Evolutionary conservation across 768 basidiomycete genomes (phyloP), one percentile per base, ranked within the genome.

Genomic region (Rhodotorula graminis): DNA sequence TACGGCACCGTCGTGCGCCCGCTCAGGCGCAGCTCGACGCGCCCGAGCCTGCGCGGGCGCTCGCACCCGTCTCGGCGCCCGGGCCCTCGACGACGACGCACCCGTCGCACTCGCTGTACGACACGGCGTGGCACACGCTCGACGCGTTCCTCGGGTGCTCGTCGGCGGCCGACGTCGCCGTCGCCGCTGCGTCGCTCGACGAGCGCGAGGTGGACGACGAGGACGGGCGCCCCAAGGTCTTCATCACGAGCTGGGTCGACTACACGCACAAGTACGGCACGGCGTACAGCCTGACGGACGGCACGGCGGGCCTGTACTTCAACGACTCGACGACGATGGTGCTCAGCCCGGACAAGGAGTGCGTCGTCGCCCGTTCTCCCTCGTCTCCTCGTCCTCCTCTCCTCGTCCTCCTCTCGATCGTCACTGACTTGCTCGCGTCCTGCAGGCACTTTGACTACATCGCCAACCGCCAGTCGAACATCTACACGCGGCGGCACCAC

Each of bases 201-300:
- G 42, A 15, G 14, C 31, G 47, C 2, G 33, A 3, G 27, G 25
- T 12, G 9, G 49, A 21, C 6, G 46, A 59, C 8, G 53, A 46
- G 19, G 58, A 57, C 25, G 63, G 58, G 8, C 10, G 37, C 5
- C 74, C 74, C 1, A 85, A 85, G 64, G 89, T 95, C 58, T 98
- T 97, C 82, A 93, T 99, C 74, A 91, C 90, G 6, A 91, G 91
- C n/a, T 98, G 96, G 96, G 90, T 98, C 55, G 96, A 98, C 81
- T 98, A 98, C 80, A 95, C 92, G 80, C 92, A 93, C 82, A 97
- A 97, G 84, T 99, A 97, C 81, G 96, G 95, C n/a, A 98, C 97
- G 91, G 96, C 95, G 2, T 98, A 96, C 80, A 92, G 93, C 8
- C 84, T 98, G 79, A 95, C 93, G 29, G 93, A 99, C 78, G 93